Base-by-base conservation (phyloP, 2,329 filamentous ascomycete genomes). In the Davidsoniella eucalypti region DNA sequence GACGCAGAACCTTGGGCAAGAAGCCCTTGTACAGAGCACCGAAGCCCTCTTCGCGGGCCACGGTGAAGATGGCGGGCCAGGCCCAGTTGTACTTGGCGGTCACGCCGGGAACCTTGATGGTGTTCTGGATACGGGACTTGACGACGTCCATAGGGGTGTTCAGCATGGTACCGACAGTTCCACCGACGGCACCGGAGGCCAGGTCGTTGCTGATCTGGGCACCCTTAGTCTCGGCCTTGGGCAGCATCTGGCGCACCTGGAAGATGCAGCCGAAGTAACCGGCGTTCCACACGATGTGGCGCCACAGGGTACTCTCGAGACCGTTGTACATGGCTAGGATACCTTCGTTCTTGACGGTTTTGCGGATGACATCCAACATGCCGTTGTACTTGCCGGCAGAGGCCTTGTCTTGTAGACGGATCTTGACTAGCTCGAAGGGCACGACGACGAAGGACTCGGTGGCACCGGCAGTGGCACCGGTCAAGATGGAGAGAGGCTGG, bases 221-320 rank as follows among this genome's bases (percentile, higher is more conserved):
- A 57, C 73, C 73, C 75, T 94, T 94, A 65, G 78, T 82, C 51
- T 83, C 77, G n/a, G 82, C 80, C 62, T 78, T 75, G 55, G 92
- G 92, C 44, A 98, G 68, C 57, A 95, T 71, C 54, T 78, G 76
- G 63, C 88, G 84, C 55, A 96, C 86, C 69, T 98, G 92, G 79
- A 93, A 94, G 65, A 98, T 98, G 68, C 87, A 93, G 61, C 92
- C 92, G 65, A 98, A 98, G 75, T 94, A 95, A 53, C 88, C 90
- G 12, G 84, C 79, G 67, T 95, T 95, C 88, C 88, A 95, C 53
- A 74, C 67, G 51, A 73, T 79, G 67, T 98, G 92, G 56, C 92
- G 81, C 92, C 92, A 98, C 69, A 96, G 71, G 51, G 92, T 98
- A 54, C 84, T 90, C 71, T 98, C 92, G 44, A 98, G 79, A 52